Conservation (phyloP, 352 stramenopile species). For the Phytophthora sojae region DNA sequence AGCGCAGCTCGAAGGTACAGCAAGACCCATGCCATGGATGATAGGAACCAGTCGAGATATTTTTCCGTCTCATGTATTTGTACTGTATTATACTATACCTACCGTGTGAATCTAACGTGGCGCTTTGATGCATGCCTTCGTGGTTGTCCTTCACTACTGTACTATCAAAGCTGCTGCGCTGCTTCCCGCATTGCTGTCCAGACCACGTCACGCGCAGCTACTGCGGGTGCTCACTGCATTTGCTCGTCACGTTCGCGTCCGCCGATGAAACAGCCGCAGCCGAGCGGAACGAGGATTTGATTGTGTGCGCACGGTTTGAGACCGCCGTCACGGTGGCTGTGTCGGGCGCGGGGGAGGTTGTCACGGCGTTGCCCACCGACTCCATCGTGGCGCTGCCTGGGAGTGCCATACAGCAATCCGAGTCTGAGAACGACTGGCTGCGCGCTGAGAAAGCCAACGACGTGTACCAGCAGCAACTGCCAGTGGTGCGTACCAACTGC, state of each 20-base stretch:
- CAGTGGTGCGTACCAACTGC: not conserved
- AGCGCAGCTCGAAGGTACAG: conserved; percentile 1
- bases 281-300: conserved; percentile 19
- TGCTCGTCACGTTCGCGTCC: conserved; percentile 30
- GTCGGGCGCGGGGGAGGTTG: not conserved
- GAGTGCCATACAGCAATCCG: not conserved
- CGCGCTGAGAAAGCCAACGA: not conserved
- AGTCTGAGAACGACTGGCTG: not conserved
- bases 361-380: not conserved
- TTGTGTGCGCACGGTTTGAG: conserved; percentile 47
- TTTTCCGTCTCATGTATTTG: too few species aligned
- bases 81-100: not conserved
- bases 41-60: too few species aligned
- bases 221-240: conserved; percentile 38
- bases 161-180: conserved; percentile 28
- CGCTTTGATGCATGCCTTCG: not conserved
- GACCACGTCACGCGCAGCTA: conserved; percentile 37
- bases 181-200: conserved; percentile 49
- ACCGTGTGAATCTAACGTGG: not conserved
- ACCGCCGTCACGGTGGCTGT: not conserved
- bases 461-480: not conserved
- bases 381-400: not conserved
- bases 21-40: too few species aligned
- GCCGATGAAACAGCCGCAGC: not conserved
- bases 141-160: not conserved